Evolutionary conservation across 2,329 filamentous ascomycete genomes (phyloP).

Genomic region (Phialophora verrucosa): DNA sequence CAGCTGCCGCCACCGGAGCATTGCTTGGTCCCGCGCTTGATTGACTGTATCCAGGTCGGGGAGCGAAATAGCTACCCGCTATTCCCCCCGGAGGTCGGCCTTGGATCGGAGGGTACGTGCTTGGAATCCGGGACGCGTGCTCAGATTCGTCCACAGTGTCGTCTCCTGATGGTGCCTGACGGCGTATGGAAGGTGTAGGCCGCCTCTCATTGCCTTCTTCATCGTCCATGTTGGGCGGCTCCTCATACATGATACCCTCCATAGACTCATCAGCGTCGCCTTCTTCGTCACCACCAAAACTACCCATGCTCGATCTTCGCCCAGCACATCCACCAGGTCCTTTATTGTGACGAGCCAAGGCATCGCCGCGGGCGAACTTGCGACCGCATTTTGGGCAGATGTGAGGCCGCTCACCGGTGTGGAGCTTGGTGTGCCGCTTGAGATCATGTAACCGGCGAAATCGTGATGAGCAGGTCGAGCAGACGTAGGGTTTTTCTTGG

Average conservation of each 20-base stretch:
- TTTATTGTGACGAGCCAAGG: constrained; percentile 91
- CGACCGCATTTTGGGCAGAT: constrained; percentile 93
- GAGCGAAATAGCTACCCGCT: constrained; percentile 66
- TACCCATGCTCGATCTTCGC: constrained; percentile 81
- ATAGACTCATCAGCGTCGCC: constrained; percentile 62
- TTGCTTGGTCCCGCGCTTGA: constrained; percentile 55
- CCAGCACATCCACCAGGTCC: constrained; percentile 95
- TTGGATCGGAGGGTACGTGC: constrained; percentile 77
- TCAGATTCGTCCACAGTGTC: constrained; percentile 47
- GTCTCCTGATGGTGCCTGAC: constrained; percentile 67
- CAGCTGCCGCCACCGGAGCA: constrained; percentile 54
- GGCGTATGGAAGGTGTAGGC: constrained; percentile 68
- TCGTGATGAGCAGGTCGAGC: constrained; percentile 87
- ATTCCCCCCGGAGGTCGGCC: constrained; percentile 56
- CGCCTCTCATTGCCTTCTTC: constrained; percentile 52
- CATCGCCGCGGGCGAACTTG: constrained; percentile 93
- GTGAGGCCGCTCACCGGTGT: constrained; percentile 94
- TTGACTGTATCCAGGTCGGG: constrained; percentile 61
- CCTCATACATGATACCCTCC: constrained; percentile 67
- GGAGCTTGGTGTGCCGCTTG: constrained; percentile 94
- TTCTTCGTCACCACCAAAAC: constrained; percentile 78
- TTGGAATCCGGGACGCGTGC: constrained; percentile 63
- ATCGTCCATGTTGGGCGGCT: constrained; percentile 57
- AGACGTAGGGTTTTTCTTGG: constrained; percentile 96
- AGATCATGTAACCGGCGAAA: constrained; percentile 93